phyloP scores from a whole-genome alignment of 2,329 filamentous ascomycete genomes.

The Sclerotinia nivalis region DNA sequence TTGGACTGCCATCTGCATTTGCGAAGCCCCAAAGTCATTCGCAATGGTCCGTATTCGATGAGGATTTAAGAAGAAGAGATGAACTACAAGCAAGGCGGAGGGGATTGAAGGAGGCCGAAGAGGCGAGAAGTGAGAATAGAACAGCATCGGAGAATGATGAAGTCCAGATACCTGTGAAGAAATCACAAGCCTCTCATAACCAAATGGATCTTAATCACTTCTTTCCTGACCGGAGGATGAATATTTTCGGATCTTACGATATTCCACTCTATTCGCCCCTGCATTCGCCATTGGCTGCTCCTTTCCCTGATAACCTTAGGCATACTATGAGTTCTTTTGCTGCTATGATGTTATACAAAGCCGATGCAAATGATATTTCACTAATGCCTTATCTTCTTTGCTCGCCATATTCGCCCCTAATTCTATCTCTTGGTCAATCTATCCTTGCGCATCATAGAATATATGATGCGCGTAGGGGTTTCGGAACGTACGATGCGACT shows the following conservation, averaged over 20 bases:
- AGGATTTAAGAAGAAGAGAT: slow-evolving; percentile 35
- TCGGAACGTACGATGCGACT: no score
- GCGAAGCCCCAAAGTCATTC: slow-evolving; percentile 30
- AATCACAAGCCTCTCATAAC: neutral
- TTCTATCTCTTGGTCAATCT: slow-evolving; percentile 26
- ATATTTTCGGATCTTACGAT: slow-evolving; percentile 25
- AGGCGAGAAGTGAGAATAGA: slow-evolving; percentile 9
- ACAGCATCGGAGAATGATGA: slow-evolving; percentile 16
- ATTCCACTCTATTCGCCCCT: slow-evolving; percentile 37
- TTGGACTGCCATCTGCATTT: slow-evolving; percentile 40
- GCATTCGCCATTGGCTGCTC: slow-evolving; percentile 60
- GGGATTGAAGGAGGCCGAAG: slow-evolving; percentile 32
- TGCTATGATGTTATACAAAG: slow-evolving; percentile 7
- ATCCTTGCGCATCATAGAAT: neutral
- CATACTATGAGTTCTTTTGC: slow-evolving; percentile 6
- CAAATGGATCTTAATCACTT: neutral
- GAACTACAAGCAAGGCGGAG: slow-evolving; percentile 34
- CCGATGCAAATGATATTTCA: slow-evolving; percentile 31
- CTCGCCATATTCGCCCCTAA: slow-evolving; percentile 40
- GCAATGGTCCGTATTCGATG: slow-evolving; percentile 37
- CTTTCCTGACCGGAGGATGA: neutral
- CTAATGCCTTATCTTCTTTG: slow-evolving; percentile 41
- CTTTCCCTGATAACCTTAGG: slow-evolving; percentile 48
- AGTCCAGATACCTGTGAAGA: slow-evolving; percentile 29
- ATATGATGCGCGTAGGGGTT: neutral